Percentiles rank a stretch among this genome's conserved stretches.
Evolutionary conservation across 2,329 filamentous ascomycete genomes (phyloP).

Genomic region (Teratosphaeria epicoccoides): DNA sequence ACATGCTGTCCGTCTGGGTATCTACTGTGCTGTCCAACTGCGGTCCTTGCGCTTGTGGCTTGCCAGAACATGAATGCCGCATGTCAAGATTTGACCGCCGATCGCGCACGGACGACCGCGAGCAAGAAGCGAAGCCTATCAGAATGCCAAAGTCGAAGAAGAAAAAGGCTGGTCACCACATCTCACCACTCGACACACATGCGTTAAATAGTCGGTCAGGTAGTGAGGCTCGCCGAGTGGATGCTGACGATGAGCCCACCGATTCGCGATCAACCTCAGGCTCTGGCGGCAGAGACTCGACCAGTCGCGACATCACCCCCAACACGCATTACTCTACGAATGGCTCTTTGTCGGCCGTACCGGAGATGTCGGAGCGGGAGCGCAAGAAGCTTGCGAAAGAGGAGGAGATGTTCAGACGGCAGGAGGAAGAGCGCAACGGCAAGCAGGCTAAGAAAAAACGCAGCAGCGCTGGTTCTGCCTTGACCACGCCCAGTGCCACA

Average conservation of each 20-base stretch:
- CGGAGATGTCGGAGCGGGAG: constrained; percentile 51
- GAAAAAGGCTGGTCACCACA: constrained; percentile 33
- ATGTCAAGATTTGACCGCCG: constrained; percentile 28
- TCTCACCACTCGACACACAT: constrained; percentile 45
- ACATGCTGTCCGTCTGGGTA: constrained; percentile 49
- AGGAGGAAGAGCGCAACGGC: constrained; percentile 47
- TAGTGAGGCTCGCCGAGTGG: constrained; percentile 44
- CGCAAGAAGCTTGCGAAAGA: constrained; percentile 52
- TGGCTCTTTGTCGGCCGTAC: constrained; percentile 27
- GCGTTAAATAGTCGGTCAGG: constrained; percentile 49
- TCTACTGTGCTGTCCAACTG: constrained; percentile 63
- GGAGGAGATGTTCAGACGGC: constrained; percentile 51
- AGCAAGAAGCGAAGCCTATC: constrained; percentile 13
- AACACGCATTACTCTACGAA: constrained; percentile 42
- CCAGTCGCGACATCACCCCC: constrained; percentile 52
- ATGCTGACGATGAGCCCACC: constrained; percentile 45
- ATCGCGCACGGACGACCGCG: constrained; percentile 2
- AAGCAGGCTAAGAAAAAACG: constrained; percentile 44
- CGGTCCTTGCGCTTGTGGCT: constrained; percentile 66
- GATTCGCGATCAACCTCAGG: constrained; percentile 49
- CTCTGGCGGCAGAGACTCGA: constrained; percentile 45
- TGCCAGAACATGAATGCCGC: constrained; percentile 24
- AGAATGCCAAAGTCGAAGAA: constrained; percentile 38
- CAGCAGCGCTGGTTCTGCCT: constrained; percentile 42
- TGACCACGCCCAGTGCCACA: constrained; percentile 40